Base-by-base conservation (phyloP, 2,329 filamentous ascomycete species). In the Ascochyta viciae-villosae region DNA sequence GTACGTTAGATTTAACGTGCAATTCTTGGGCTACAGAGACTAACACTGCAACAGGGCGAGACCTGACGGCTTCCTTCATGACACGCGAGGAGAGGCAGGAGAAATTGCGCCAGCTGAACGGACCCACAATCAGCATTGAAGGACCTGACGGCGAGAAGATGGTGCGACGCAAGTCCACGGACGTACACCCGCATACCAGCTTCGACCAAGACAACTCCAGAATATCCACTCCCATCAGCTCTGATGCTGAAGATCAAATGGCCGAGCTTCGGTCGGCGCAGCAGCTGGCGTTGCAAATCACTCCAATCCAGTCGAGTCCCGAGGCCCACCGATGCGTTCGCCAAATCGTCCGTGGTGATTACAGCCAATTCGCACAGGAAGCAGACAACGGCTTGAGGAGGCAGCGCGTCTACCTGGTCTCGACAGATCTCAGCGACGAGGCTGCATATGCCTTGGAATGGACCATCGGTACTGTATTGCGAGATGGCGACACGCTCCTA, bases 381-480 rank as follows among this genome's bases (percentile, higher is more conserved):
- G 90, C 90, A 0, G 88, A 93, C 53, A 89, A 91, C 12, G 91
- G 92, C 48, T 83, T 91, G 45, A 87, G 90, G 45, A 86, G 90
- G 49, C 85, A 94, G 58, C 86, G 95, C 49, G 96, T 95, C 68
- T 99, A 98, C 72, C 80, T 99, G 15, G 92, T 97, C n/a, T 94
- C 95, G 3, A 97, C 92, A 0, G 95, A 99, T 75, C 80, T 98
- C 3, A 97, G 93, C 65, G 91, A 95, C 34, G 95, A 99, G 78
- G 93, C 94, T 4, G 91, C 91, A 6, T 96, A 98, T 74, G 95
- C 95, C 1, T 82, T 99, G 29, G 95, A 99, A 75, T 99, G 95
- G 95, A 95, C 94, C 0, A 93, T 99, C 52, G 95, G 95, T 7
- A 98, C 94, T 0, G 92, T 98, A 6, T 82, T 99, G 27, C 86